Base-by-base conservation (phyloP, 2,329 filamentous ascomycete species). In the Neonectria hederae region DNA sequence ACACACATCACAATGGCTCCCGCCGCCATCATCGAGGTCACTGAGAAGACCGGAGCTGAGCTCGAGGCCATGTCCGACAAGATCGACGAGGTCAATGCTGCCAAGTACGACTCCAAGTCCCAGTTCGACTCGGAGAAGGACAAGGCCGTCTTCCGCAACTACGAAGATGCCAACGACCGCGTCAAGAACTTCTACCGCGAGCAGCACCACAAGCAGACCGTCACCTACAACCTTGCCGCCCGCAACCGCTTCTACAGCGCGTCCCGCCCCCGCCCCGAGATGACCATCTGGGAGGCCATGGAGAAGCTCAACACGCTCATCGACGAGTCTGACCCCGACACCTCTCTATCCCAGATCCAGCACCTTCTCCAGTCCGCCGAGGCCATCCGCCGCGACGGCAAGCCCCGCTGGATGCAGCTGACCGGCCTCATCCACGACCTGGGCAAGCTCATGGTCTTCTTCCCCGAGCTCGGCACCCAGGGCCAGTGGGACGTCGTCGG, bases 401-500 rank as follows among this genome's bases (percentile, higher is more conserved):
- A 92, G 83, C 91, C 91, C 9, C 86, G 90, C 69, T 94, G 91
- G 91, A 93, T 94, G 89, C 90, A 93, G 81, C 80, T 93, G 28
- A 90, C 89, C 0, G 91, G 91, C 7, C 84, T 94, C 24, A 90
- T 94, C 77, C 92, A 94, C 79, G 92, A 94, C 75, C 84, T 94
- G 1, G 92, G 92, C 77, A 94, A 94, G 81, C 86, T 94, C 11
- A 86, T 93, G 68, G 92, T 90, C 83, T 92, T 93, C 82, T 92
- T 92, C 81, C 92, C 88, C 65, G 78, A 79, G 59, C 77, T 80
- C 54, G 74, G 74, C 63, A 92, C 92, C n/a, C 83, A 90, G 74
- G 93, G 93, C 55, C 94, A 97, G 81, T 97, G 94, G 94, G 93
- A 97, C 75, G 93, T 97, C 3, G 94, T 97, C 26, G 94, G 94